These are phyloP conservation scores for Lactarius quietus DNA, from an alignment of 768 basidiomycete species.

Conservation along the genomic window DNA sequence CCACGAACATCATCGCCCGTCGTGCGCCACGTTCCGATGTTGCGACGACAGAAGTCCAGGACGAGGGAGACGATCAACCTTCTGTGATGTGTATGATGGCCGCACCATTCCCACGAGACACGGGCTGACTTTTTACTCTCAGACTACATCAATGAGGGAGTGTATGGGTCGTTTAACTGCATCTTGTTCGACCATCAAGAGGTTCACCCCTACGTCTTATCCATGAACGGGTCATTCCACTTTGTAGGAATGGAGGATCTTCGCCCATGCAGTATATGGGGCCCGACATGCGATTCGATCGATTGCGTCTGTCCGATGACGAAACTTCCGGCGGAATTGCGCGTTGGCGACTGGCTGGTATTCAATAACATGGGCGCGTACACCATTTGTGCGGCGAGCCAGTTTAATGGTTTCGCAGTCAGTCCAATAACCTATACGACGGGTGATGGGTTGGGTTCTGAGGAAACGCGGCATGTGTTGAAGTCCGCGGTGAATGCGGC, in stretches of 20 bases:
- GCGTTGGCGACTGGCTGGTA: slow-evolving; percentile 97
- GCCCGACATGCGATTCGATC: slow-evolving; percentile 97
- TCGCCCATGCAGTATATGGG: slow-evolving; percentile 81
- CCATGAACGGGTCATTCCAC: slow-evolving; percentile 64
- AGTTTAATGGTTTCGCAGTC: slow-evolving; percentile 88
- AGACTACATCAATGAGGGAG: slow-evolving; percentile 94
- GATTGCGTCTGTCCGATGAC: slow-evolving; percentile 78
- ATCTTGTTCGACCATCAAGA: slow-evolving; percentile 89
- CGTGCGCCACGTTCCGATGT: slow-evolving; percentile 52
- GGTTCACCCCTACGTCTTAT: slow-evolving; percentile 80
- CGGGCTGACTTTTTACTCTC: slow-evolving; percentile 12
- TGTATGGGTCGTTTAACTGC: slow-evolving; percentile 96
- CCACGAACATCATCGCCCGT: slow-evolving; percentile 89
- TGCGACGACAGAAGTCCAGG: slow-evolving; percentile 29
- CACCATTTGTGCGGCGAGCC: slow-evolving; percentile 94
- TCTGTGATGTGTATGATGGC: slow-evolving; percentile 84
- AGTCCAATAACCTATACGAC: slow-evolving; percentile 78
- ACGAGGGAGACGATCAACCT: slow-evolving; percentile 40
- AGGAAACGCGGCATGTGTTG: slow-evolving; percentile 52
- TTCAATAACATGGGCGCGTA: slow-evolving; percentile 99
- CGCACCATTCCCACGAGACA: slow-evolving; percentile 18
- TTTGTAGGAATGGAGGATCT: slow-evolving; percentile 42
- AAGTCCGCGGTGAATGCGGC: slow-evolving; percentile 41
- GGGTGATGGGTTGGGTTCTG: slow-evolving; percentile 48
- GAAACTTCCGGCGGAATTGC: slow-evolving; percentile 61